A percentile compares a stretch with the other conserved stretches of the same genome.
Evolutionary conservation across 805 yeast genomes (phyloP).

Genomic region (Wickerhamia fluorescens): DNA sequence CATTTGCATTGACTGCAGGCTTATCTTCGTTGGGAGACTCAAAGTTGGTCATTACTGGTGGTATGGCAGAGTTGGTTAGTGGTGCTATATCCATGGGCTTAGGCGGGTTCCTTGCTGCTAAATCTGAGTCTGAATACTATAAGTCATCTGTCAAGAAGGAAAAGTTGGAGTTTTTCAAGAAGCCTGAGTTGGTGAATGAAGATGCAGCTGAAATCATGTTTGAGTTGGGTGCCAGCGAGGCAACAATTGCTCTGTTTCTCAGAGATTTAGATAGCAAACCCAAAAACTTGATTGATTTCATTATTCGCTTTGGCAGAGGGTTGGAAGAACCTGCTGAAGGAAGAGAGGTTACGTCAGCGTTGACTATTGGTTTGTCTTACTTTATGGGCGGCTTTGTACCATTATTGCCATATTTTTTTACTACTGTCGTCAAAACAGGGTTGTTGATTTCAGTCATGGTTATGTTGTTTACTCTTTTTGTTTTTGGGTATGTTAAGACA

Average conservation of each 20-base stretch:
- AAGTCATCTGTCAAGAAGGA: slow-evolving; percentile 65
- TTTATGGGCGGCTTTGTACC: slow-evolving; percentile 93
- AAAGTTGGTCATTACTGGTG: slow-evolving; percentile 91
- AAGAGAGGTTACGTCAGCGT: slow-evolving; percentile 79
- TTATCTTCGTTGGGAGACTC: slow-evolving; percentile 85
- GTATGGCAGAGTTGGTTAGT: slow-evolving; percentile 92
- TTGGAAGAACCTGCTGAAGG: slow-evolving; percentile 92
- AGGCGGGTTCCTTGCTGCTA: slow-evolving; percentile 95
- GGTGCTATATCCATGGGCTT: slow-evolving; percentile 98
- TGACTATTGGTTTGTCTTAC: slow-evolving; percentile 85
- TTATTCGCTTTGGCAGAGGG: slow-evolving; percentile 85
- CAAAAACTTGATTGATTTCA: slow-evolving; percentile 73
- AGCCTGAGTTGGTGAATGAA: slow-evolving; percentile 59
- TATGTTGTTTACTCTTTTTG: slow-evolving; percentile 79
- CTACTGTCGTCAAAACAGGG: slow-evolving; percentile 68
- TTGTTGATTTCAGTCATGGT: slow-evolving; percentile 65
- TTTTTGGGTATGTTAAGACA: slow-evolving; percentile 84
- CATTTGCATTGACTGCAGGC: slow-evolving; percentile 98
- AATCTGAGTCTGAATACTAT: slow-evolving; percentile 75
- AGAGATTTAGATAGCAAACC: slow-evolving; percentile 76
- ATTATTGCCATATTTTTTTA: slow-evolving; percentile 83
- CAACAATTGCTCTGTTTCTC: slow-evolving; percentile 66
- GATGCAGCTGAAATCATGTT: slow-evolving; percentile 76
- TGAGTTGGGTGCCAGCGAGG: slow-evolving; percentile 67
- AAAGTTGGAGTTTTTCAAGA: slow-evolving; percentile 58